Percentiles rank a stretch among this genome's conserved stretches.
Evolutionary conservation across 2,329 filamentous ascomycete species (phyloP).

Genomic region (Phoma herbarum): DNA sequence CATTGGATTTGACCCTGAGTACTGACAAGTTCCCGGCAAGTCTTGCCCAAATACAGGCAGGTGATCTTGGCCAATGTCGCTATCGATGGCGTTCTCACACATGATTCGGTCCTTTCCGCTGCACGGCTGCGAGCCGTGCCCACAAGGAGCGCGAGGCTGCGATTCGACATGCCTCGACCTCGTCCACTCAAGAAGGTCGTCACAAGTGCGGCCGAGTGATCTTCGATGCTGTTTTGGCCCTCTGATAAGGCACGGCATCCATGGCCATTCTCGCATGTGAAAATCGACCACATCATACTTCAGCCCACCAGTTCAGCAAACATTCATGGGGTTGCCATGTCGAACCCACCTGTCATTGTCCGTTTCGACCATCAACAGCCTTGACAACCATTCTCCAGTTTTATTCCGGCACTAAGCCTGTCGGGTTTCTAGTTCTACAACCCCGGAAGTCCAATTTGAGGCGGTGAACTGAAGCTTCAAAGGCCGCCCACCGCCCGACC

Average conservation of each 20-base stretch:
- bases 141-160: constrained; percentile 43
- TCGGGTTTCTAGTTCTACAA: constrained; percentile 26
- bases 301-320: constrained; percentile 25
- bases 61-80: constrained; percentile 42
- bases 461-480: constrained; percentile 42
- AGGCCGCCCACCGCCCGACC: constrained; percentile 32
- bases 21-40: constrained; percentile 27
- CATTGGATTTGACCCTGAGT: constrained; percentile 25
- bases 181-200: constrained; percentile 26
- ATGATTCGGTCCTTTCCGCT: constrained; percentile 46
- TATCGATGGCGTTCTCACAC: constrained; percentile 30
- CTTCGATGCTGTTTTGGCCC: constrained; percentile 23
- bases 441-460: constrained; percentile 33
- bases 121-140: constrained; percentile 28
- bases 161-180: constrained; percentile 34
- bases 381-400: constrained; percentile 33
- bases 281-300: constrained; percentile 34
- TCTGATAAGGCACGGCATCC: constrained; percentile 13
- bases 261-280: constrained; percentile 38
- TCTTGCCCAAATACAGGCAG: constrained; percentile 29
- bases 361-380: constrained; percentile 22
- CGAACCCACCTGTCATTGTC: constrained; percentile 33
- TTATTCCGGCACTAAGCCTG: constrained; percentile 34
- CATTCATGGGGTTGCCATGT: constrained; percentile 28
- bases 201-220: constrained; percentile 40